Percentiles rank a stretch among this genome's conserved stretches.
These are phyloP conservation scores for Leishmania tarentolae DNA, from an alignment of 208 protist genomes.

Conservation along the genomic window DNA sequence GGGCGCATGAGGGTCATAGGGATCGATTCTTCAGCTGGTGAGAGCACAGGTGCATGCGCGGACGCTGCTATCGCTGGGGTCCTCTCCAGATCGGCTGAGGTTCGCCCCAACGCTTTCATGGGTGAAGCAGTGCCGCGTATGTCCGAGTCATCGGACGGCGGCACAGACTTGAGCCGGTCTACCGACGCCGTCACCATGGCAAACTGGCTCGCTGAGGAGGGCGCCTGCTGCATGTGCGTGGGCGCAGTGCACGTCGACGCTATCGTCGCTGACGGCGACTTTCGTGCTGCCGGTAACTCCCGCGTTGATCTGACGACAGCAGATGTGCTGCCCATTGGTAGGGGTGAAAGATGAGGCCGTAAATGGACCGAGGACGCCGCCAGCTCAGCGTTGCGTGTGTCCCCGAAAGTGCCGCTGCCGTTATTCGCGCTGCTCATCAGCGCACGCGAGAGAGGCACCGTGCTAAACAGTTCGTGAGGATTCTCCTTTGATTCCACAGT, in stretches of 20 bases:
- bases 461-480: slow-evolving; percentile 9
- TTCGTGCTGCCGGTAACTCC: neutral
- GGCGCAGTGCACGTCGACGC: neutral
- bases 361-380: neutral
- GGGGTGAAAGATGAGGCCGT: neutral
- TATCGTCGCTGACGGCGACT: neutral
- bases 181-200: slow-evolving; percentile 1
- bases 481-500: neutral
- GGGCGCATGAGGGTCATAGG: neutral
- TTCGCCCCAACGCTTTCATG: slow-evolving; percentile 11
- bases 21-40: neutral
- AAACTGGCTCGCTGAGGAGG: neutral
- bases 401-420: slow-evolving; percentile 1
- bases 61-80: neutral
- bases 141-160: slow-evolving; percentile 10
- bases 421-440: slow-evolving; percentile 18
- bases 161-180: slow-evolving; percentile 10
- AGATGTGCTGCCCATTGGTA: neutral
- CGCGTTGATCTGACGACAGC: neutral
- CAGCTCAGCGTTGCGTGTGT: neutral
- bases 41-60: neutral
- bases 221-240: neutral
- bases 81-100: neutral
- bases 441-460: slow-evolving; percentile 12
- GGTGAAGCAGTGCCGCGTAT: slow-evolving; percentile 6